These are phyloP conservation scores for Quercus aquifolioides DNA, from an alignment of 306 rosid species.

Conservation along the genomic window DNA sequence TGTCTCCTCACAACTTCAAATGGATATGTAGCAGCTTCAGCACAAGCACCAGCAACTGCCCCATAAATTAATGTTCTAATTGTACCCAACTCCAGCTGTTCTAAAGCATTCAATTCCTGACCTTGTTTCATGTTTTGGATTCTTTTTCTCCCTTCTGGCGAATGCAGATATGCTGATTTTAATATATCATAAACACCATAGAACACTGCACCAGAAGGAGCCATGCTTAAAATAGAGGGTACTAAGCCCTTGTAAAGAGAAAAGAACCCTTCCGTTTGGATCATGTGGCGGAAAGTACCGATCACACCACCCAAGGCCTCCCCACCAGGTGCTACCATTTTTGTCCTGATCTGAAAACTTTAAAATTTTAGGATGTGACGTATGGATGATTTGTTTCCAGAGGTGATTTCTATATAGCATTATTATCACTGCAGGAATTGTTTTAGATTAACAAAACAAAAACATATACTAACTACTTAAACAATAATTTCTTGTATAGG, in stretches of 20 bases:
- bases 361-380: conserved; percentile 4
- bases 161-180: conserved; percentile 80
- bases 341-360: conserved; percentile 78
- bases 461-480: not conserved
- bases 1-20: conserved; percentile 90
- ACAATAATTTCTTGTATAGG: not conserved
- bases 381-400: not conserved
- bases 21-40: conserved; percentile 93
- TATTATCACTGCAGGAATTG: not conserved
- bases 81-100: conserved; percentile 93
- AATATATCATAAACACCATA: conserved; percentile 90
- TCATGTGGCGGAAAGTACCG: conserved; percentile 83
- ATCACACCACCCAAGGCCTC: conserved; percentile 90
- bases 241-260: conserved; percentile 91
- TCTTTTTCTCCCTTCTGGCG: conserved; percentile 87
- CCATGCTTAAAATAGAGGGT: conserved; percentile 94
- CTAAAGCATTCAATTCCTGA: conserved; percentile 70
- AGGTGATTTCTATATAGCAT: not conserved
- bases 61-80: conserved; percentile 76
- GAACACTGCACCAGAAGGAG: conserved; percentile 96
- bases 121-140: conserved; percentile 64
- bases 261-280: conserved; percentile 89
- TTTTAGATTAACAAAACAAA: not conserved
- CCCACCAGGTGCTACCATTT: conserved; percentile 95
- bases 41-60: conserved; percentile 98